These are phyloP conservation scores for Mycena metata DNA, from an alignment of 768 basidiomycete species.

Conservation along the genomic window DNA sequence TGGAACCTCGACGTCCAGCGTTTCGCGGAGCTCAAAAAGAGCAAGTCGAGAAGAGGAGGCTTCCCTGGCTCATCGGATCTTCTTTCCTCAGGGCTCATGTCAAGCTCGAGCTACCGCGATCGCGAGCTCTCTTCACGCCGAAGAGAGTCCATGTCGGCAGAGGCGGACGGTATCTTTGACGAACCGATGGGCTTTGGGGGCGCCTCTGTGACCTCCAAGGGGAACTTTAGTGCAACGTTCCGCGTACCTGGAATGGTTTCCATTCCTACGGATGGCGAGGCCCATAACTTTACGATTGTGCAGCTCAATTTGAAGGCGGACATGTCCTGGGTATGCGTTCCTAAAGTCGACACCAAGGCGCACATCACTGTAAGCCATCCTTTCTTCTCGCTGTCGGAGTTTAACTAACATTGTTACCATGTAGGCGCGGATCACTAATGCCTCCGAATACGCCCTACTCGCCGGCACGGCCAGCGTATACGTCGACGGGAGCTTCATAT, in stretches of 20 bases:
- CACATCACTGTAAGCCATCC: conserved; percentile 42
- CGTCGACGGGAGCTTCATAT: conserved; percentile 48
- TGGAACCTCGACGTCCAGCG: conserved; percentile 35
- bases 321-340: conserved; percentile 48
- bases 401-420: not conserved
- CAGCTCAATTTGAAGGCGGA: conserved; percentile 39
- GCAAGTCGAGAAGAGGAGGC: not conserved
- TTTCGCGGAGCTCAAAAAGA: not conserved
- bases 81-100: no score
- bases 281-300: conserved; percentile 47
- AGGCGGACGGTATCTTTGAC: not conserved
- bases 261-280: conserved; percentile 45
- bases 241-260: conserved; percentile 43
- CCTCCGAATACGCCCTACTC: conserved; percentile 45
- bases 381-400: no score
- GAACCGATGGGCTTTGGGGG: conserved; percentile 17
- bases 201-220: conserved; percentile 35
- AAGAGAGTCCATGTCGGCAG: no score
- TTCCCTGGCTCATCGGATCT: no score
- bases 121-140: not conserved
- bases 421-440: conserved; percentile 48
- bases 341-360: conserved; percentile 43
- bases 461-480: conserved; percentile 45
- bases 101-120: not conserved
- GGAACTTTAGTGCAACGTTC: conserved; percentile 47